A percentile compares a stretch with the other conserved stretches of the same genome.
These are phyloP conservation scores for Sclerotiophoma versabilis DNA, from an alignment of 2,329 filamentous ascomycete species.

Conservation along the genomic window DNA sequence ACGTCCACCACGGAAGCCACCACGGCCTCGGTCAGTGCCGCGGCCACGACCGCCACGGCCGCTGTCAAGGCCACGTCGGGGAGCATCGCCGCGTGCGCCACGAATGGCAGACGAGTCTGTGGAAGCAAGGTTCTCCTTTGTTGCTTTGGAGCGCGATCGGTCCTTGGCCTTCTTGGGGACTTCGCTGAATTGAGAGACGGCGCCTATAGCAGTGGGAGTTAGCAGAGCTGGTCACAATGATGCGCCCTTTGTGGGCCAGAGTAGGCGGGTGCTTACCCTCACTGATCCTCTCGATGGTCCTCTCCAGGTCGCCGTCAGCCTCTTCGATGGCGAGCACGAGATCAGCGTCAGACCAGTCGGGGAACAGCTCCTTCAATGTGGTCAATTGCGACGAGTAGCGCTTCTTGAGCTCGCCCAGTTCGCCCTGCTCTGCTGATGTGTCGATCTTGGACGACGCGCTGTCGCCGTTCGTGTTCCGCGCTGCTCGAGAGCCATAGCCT, in stretches of 20 bases:
- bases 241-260: not conserved
- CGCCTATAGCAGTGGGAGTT: slow-evolving; percentile 59
- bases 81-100: slow-evolving; percentile 30
- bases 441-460: slow-evolving; percentile 66
- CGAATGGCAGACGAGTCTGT: slow-evolving; percentile 50
- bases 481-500: slow-evolving; percentile 64
- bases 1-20: slow-evolving; percentile 64
- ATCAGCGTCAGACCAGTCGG: slow-evolving; percentile 94
- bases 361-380: slow-evolving; percentile 90
- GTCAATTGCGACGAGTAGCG: slow-evolving; percentile 80
- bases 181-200: slow-evolving; percentile 83
- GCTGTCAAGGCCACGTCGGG: slow-evolving; percentile 43
- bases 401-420: slow-evolving; percentile 91
- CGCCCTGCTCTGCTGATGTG: slow-evolving; percentile 79
- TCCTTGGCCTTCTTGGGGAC: slow-evolving; percentile 78
- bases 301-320: slow-evolving; percentile 75
- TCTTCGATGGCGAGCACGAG: slow-evolving; percentile 92
- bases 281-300: slow-evolving; percentile 78
- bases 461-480: slow-evolving; percentile 72
- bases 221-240: slow-evolving; percentile 10
- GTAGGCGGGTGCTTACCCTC: slow-evolving; percentile 65
- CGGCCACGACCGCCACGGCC: slow-evolving; percentile 64
- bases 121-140: slow-evolving; percentile 65
- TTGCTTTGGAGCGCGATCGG: slow-evolving; percentile 71
- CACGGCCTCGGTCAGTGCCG: slow-evolving; percentile 63